Base-by-base conservation (phyloP, 768 basidiomycete genomes). In the Suillus tomentosus region DNA sequence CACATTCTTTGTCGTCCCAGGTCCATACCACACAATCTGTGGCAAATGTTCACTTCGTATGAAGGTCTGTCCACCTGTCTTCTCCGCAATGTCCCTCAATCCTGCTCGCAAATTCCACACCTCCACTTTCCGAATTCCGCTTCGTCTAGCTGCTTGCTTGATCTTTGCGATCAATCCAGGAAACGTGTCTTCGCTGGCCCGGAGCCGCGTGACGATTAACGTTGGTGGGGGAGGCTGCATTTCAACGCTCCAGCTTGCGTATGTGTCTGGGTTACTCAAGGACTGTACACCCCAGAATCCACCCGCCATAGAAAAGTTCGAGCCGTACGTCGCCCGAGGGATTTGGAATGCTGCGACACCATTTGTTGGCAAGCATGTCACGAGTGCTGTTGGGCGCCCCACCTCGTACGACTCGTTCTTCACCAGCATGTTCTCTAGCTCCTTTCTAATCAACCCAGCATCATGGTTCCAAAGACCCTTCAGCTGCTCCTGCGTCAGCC, bases 21-120 rank as follows among this genome's bases (percentile, higher is more conserved):
- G 37, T 40, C 82, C 82, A 71, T 86, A 86, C 82, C 83, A 85
- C 61, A 80, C 83, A 65, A 85, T 76, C 3, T 79, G 69, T 6
- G 82, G 74, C 14, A 86, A 66, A 67, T 82, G 78, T 40, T 78
- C 79, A 4, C 71, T 68, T 50, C 83, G 74, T 53, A 74, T 68
- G 53, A 69, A 61, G 0, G 73, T 78, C 45, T 54, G 67, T 0
- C 77, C 80, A 6, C 79, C 77, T 2, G 76, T 62, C 19, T 66
- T 67, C 24, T 61, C 57, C 3, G 75, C 78, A 13, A 67, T 62
- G 3, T 63, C 58, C 59, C 71, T 48, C 34, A 85, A 65, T 22
- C 79, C 65, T 14, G 63, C 47, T 1, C 78, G 76, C 47, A 85
- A 62, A 66, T 82, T 82, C 80, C 84, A 86, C 7, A 81, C 69